phyloP scores from a whole-genome alignment of 208 protist genomes.

The Giardia muris region DNA sequence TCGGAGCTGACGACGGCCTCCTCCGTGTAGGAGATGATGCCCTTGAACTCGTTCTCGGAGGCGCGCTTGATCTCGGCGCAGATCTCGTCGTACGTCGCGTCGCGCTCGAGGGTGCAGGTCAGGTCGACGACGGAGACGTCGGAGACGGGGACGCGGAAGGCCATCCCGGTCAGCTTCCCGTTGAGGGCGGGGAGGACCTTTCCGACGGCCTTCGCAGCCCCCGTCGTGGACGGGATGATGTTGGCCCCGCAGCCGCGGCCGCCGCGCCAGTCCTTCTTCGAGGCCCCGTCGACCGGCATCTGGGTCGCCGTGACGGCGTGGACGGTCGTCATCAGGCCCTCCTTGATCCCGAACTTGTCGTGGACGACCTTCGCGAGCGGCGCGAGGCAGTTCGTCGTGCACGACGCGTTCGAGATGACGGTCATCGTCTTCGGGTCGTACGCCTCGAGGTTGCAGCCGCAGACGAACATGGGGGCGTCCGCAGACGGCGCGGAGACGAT shows the following conservation, averaged over 20 bases:
- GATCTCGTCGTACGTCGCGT: conserved; percentile 80
- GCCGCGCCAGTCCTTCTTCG: conserved; percentile 88
- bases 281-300: conserved; percentile 82
- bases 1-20: conserved; percentile 90
- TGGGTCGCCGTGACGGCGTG: conserved; percentile 94
- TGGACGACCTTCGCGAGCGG: conserved; percentile 85
- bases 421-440: conserved; percentile 59
- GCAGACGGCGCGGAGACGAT: conserved; percentile 91
- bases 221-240: conserved; percentile 95
- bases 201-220: conserved; percentile 91
- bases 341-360: conserved; percentile 75
- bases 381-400: conserved; percentile 98
- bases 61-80: conserved; percentile 70
- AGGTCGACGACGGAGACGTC: conserved; percentile 96
- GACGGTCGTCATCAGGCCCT: conserved; percentile 92
- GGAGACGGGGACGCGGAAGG: conserved; percentile 88
- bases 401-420: conserved; percentile 90
- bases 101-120: conserved; percentile 67
- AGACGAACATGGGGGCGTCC: conserved; percentile 86
- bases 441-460: conserved; percentile 85
- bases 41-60: conserved; percentile 66
- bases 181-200: conserved; percentile 66
- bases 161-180: conserved; percentile 77
- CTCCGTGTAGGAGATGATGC: conserved; percentile 84
- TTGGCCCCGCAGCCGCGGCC: conserved; percentile 75